Evolutionary conservation across 129 eudicot species (phyloP).

Genomic region (Artemisia annua): DNA sequence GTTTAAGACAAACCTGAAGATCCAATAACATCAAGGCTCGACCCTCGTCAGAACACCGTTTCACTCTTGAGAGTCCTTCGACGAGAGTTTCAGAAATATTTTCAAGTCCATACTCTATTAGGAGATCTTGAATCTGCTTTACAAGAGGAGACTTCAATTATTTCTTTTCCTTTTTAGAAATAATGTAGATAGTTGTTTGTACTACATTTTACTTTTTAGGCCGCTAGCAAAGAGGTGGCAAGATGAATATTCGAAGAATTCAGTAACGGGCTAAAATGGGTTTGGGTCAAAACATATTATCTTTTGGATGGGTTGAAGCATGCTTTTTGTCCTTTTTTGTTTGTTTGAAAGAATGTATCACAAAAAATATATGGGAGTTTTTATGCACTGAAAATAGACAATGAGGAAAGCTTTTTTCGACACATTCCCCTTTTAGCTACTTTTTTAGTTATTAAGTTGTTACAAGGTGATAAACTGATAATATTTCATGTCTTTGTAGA

Average conservation of each 20-base stretch:
- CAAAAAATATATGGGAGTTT: background rate
- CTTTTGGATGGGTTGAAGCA: too few species aligned
- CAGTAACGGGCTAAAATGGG: too few species aligned
- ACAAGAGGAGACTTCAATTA: constrained; percentile 10
- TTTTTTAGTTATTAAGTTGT: too few species aligned
- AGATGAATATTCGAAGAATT: too few species aligned
- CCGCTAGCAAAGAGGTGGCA: background rate
- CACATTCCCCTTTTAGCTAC: too few species aligned
- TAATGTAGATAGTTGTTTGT: background rate
- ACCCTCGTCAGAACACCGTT: constrained; percentile 93
- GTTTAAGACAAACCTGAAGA: constrained; percentile 73
- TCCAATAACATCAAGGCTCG: constrained; percentile 96
- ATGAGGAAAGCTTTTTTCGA: too few species aligned
- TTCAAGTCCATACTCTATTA: constrained; percentile 82
- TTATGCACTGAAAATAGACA: background rate
- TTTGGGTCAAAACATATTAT: too few species aligned
- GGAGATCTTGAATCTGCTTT: constrained; percentile 73
- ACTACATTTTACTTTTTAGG: background rate
- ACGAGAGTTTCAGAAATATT: constrained; percentile 75
- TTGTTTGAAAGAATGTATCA: too few species aligned
- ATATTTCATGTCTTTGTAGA: too few species aligned
- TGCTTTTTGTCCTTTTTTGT: too few species aligned
- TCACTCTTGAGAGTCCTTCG: constrained; percentile 94
- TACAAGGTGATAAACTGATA: too few species aligned
- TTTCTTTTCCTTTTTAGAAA: background rate